These are phyloP conservation scores for Urochloa ruziziensis DNA, from an alignment of 176 grass and related monocot genomes.

Conservation along the genomic window DNA sequence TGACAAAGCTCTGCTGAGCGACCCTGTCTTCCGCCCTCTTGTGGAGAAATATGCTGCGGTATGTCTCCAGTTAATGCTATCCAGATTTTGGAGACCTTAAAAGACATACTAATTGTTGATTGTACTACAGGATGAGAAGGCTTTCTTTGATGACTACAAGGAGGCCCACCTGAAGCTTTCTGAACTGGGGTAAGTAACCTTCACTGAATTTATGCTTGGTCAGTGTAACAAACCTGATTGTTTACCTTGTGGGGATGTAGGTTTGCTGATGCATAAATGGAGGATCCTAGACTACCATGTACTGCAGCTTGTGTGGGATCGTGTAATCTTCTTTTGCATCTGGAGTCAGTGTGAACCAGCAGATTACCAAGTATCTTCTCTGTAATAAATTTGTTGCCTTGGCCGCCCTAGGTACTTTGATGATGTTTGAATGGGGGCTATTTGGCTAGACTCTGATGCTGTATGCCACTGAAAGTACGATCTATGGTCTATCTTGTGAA, in stretches of 20 bases:
- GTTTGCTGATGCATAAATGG: slow-evolving; percentile 61
- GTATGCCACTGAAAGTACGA: slow-evolving; percentile 4
- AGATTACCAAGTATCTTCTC: slow-evolving; percentile 19
- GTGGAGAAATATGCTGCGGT: slow-evolving; percentile 90
- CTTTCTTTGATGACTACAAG: slow-evolving; percentile 85
- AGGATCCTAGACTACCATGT: not conserved
- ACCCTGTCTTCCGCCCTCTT: slow-evolving; percentile 71
- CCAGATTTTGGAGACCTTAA: not conserved
- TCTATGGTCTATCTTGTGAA: not conserved
- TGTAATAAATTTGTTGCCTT: slow-evolving; percentile 40
- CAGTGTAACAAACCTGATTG: not conserved
- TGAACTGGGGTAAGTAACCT: slow-evolving; percentile 57
- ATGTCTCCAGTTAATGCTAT: not conserved
- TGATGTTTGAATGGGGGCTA: not conserved
- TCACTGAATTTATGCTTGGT: not conserved
- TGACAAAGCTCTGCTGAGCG: slow-evolving; percentile 77
- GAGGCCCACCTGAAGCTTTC: slow-evolving; percentile 88
- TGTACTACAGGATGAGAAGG: slow-evolving; percentile 70
- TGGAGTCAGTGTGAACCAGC: slow-evolving; percentile 15
- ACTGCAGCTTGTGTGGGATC: not conserved
- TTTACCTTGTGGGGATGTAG: slow-evolving; percentile 30
- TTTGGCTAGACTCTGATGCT: not conserved
- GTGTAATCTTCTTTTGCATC: slow-evolving; percentile 24
- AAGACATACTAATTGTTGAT: not conserved
- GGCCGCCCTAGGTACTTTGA: not conserved